phyloP scores from a whole-genome alignment of 1,284 basidiomycete species.

The Heterobasidion irregulare region DNA sequence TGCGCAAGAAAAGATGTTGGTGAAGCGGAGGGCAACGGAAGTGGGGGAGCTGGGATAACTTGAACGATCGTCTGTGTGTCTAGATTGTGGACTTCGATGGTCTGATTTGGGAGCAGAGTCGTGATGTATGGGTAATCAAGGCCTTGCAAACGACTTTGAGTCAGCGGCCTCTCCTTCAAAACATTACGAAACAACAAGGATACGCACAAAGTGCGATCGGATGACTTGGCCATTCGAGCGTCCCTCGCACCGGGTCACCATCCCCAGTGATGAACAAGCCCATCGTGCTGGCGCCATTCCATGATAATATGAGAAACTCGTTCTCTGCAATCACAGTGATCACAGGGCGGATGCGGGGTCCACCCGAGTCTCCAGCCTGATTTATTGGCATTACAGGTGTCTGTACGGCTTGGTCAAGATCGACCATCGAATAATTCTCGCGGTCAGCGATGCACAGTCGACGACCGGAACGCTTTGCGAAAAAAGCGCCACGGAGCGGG shows the following conservation, averaged over 20 bases:
- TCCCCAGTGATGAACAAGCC: constrained; percentile 80
- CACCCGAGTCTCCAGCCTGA: constrained; percentile 41
- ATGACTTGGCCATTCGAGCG: constrained; percentile 77
- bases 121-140: constrained; percentile 78
- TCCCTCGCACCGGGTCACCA: constrained; percentile 85
- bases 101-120: constrained; percentile 70
- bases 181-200: background rate
- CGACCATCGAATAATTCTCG: constrained; percentile 68
- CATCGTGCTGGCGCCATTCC: constrained; percentile 69
- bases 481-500: constrained; percentile 55
- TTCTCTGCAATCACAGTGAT: constrained; percentile 68
- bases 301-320: constrained; percentile 77
- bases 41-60: constrained; percentile 31
- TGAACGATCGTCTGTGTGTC: constrained; percentile 72
- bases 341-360: constrained; percentile 50
- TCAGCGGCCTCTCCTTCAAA: background rate
- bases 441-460: constrained; percentile 71
- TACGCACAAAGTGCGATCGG: constrained; percentile 70
- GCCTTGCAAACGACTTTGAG: constrained; percentile 31
- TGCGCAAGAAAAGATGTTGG: constrained; percentile 1
- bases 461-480: constrained; percentile 58
- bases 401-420: constrained; percentile 60
- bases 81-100: constrained; percentile 75
- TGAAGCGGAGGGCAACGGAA: background rate
- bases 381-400: constrained; percentile 71